Percentiles rank a stretch among this genome's conserved stretches.
phyloP scores from a whole-genome alignment of 768 basidiomycete genomes.

The Suillus subalutaceus region DNA sequence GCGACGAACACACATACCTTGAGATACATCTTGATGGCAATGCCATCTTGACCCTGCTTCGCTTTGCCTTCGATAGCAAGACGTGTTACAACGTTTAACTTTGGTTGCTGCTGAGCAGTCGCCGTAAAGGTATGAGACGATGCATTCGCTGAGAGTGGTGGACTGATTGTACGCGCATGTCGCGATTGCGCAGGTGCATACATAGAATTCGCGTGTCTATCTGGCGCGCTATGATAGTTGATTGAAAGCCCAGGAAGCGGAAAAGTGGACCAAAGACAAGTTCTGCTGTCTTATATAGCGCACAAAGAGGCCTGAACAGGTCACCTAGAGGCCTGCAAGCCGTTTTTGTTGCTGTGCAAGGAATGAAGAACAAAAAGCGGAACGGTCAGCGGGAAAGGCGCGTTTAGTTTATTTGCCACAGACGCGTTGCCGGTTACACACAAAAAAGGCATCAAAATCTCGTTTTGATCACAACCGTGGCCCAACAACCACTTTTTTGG shows the following conservation, averaged over 20 bases:
- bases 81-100: conserved; percentile 71
- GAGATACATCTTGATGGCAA: conserved; percentile 72
- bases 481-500: not conserved
- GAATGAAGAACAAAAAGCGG: conserved; percentile 19
- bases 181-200: conserved; percentile 27
- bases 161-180: conserved; percentile 33
- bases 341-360: conserved; percentile 4
- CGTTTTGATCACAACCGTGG: not conserved
- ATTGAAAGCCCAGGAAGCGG: not conserved
- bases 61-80: conserved; percentile 77
- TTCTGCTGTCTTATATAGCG: conserved; percentile 10
- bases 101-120: conserved; percentile 45
- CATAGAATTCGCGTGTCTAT: conserved; percentile 13
- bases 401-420: conserved; percentile 10
- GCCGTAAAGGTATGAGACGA: conserved; percentile 50
- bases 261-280: conserved; percentile 10
- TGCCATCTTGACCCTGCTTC: conserved; percentile 65
- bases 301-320: not conserved
- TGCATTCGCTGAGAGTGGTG: conserved; percentile 32
- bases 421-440: conserved; percentile 26
- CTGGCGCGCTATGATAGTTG: conserved; percentile 8
- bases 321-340: conserved; percentile 1
- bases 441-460: conserved; percentile 2
- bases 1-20: conserved; percentile 59
- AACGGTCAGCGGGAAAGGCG: conserved; percentile 15